A percentile compares a stretch with the other conserved stretches of the same genome.
Evolutionary conservation across 1,284 basidiomycete genomes (phyloP).

Genomic region (Mycosarcoma mackinlayi): DNA sequence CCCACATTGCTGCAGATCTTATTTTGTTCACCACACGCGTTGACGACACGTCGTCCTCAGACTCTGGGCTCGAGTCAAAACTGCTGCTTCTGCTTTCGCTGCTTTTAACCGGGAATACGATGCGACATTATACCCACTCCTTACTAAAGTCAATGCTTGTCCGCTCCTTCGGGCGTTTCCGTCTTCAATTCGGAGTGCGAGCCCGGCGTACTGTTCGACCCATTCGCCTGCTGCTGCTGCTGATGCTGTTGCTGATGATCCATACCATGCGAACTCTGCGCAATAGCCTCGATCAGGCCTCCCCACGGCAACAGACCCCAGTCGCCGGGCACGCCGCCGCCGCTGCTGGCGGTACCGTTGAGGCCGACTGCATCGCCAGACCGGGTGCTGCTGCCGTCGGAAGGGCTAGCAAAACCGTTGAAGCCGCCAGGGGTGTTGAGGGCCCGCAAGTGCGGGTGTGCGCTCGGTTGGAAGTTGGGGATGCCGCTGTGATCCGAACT

Average conservation of each 20-base stretch:
- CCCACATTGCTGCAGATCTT: conserved; percentile 3
- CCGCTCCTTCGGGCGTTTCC: conserved; percentile 36
- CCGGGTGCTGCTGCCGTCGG: conserved; percentile 1
- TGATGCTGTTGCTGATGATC: conserved; percentile 28
- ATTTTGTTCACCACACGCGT: too few relatives aligned
- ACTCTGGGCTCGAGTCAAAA: too few relatives aligned
- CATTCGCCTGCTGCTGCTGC: too few relatives aligned
- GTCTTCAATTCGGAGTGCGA: conserved; percentile 29
- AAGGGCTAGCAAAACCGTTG: conserved; percentile 17
- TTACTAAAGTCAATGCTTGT: conserved; percentile 23
- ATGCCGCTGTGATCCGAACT: conserved; percentile 35
- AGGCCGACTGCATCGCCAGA: not conserved
- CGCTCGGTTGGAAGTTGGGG: conserved; percentile 40
- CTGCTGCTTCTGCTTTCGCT: not conserved
- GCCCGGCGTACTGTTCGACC: conserved; percentile 26
- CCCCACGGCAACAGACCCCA: conserved; percentile 56
- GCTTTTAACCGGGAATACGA: not conserved
- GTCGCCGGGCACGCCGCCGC: conserved; percentile 21
- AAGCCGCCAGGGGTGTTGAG: conserved; percentile 29
- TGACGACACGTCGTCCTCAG: too few relatives aligned
- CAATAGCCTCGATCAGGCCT: conserved; percentile 58
- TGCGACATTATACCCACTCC: conserved; percentile 2
- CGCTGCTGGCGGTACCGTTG: conserved; percentile 6
- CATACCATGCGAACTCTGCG: conserved; percentile 48
- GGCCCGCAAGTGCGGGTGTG: conserved; percentile 44